Conservation (phyloP, 2,329 filamentous ascomycete species). For the Exserohilum rostratum region DNA sequence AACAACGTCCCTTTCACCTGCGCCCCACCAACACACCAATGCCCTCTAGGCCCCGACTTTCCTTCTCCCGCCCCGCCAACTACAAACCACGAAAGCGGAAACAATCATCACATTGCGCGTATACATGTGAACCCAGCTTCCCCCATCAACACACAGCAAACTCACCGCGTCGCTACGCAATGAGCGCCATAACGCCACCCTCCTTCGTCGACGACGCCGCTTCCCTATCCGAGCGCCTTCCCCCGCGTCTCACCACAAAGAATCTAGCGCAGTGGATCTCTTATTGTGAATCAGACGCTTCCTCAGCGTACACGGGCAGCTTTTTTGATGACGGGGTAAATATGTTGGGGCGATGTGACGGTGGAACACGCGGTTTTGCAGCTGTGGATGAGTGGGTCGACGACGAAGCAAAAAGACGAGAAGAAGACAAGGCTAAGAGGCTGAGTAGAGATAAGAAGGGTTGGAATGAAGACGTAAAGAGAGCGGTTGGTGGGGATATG, state of each 20-base stretch:
- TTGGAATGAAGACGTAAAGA: constrained; percentile 30
- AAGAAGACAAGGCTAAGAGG: neutral
- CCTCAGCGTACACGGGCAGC: constrained; percentile 31
- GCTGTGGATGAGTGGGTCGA: constrained; percentile 23
- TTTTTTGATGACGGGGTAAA: constrained; percentile 41
- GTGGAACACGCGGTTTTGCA: constrained; percentile 20
- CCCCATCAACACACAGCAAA: neutral
- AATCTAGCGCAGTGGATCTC: constrained; percentile 21
- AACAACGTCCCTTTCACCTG: constrained; percentile 10
- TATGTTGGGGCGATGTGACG: constrained; percentile 7
- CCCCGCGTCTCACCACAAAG: constrained; percentile 3
- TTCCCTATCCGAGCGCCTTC: constrained; percentile 24
- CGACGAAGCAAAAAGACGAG: constrained; percentile 5
- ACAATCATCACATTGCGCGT: neutral
- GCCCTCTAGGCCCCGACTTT: neutral
- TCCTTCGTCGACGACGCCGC: constrained; percentile 35
- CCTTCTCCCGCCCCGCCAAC: constrained; percentile 9
- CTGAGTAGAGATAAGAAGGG: neutral
- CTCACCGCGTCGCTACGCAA: neutral
- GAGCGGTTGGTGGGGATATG: constrained; percentile 34
- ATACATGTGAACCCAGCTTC: neutral
- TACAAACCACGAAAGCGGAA: neutral
- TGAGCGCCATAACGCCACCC: constrained; percentile 23
- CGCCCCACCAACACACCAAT: neutral
- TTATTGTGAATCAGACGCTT: constrained; percentile 7